A percentile compares a stretch with the other conserved stretches of the same genome.
These are phyloP conservation scores for Piloderma croceum DNA, from an alignment of 768 basidiomycete genomes.

Conservation along the genomic window DNA sequence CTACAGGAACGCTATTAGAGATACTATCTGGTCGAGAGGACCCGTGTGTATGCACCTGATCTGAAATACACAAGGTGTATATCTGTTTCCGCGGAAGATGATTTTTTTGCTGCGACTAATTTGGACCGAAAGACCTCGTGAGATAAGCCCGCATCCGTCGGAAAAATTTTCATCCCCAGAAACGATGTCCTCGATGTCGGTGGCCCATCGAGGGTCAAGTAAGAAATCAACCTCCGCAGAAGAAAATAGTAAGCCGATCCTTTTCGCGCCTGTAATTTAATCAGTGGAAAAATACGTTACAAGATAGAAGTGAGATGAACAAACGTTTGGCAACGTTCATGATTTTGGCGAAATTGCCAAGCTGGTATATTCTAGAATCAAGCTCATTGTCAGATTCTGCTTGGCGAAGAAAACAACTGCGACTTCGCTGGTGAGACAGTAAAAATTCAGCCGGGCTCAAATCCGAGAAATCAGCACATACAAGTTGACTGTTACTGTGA, in stretches of 20 bases:
- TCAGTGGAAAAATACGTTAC: neutral
- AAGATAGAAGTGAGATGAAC: constrained; percentile 10
- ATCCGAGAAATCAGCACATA: constrained; percentile 19
- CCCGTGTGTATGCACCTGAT: constrained; percentile 43
- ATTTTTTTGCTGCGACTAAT: constrained; percentile 51
- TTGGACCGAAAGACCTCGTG: constrained; percentile 43
- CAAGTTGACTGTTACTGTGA: constrained; percentile 67
- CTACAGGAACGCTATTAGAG: constrained; percentile 23
- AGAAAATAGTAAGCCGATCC: constrained; percentile 64
- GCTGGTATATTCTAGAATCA: constrained; percentile 48
- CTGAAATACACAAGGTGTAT: constrained; percentile 59
- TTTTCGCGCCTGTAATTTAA: constrained; percentile 50
- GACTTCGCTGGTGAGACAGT: constrained; percentile 38
- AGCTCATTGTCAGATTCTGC: constrained; percentile 52
- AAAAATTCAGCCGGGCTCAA: constrained; percentile 1
- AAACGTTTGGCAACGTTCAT: constrained; percentile 62
- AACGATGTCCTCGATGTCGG: constrained; percentile 57
- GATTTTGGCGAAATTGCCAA: constrained; percentile 56
- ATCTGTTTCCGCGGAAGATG: constrained; percentile 47
- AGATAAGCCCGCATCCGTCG: constrained; percentile 66
- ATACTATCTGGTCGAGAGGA: neutral
- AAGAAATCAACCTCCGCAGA: constrained; percentile 54
- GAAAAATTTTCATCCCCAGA: constrained; percentile 56
- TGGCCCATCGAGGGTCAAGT: constrained; percentile 42
- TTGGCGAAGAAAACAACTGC: constrained; percentile 58